Base-by-base conservation (phyloP, 140 eudicot species). In the Bidens hawaiensis region DNA sequence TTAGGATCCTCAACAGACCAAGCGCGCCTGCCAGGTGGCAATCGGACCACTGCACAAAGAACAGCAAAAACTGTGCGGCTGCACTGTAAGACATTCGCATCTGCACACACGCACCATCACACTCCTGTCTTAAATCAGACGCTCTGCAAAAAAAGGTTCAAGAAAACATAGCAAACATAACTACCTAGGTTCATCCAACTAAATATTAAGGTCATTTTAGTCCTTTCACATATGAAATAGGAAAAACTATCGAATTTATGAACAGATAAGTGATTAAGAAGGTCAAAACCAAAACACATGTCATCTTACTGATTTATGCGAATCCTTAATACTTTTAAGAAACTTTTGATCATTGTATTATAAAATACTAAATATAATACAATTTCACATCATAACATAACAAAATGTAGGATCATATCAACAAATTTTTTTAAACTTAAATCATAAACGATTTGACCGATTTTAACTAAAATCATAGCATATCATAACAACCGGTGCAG, bases 41-140 rank as follows among this genome's bases (percentile, higher is more conserved):
- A 38, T 90, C 97, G 0, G 97, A 86, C 97, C 97, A 90, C 27
- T 90, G 97, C 5, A 90, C 87, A 27, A 90, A 82, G 78, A 83
- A 90, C 60, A 90, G 97, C 70, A 90, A 81, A 52, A 90, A 65
- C 65, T 81, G 90, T 0, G 97, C 90, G 1, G 85, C 88, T 8
- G 94, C 78, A 31, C 95, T 84, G 75, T 90, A 90, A 1, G 97
- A 90, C 82, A 90, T 83, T 65, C 95, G 82, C 97, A 90, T 86
- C 65, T 90, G 95, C 40, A 90, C 71, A 54, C 84, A 69, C 14
- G 88, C 90, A 28, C 97, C 97, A 68, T 90, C 94, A 68, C 81
- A 86, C 73, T 90, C 97, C 61, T 85, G 60, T 24, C 79, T 70
- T 46, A 90, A 81, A 46, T 90, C 95, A 3, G 95, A 83, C 6